These are phyloP conservation scores for Andrographis paniculata DNA, from an alignment of 305 asterid genomes.

Conservation along the genomic window DNA sequence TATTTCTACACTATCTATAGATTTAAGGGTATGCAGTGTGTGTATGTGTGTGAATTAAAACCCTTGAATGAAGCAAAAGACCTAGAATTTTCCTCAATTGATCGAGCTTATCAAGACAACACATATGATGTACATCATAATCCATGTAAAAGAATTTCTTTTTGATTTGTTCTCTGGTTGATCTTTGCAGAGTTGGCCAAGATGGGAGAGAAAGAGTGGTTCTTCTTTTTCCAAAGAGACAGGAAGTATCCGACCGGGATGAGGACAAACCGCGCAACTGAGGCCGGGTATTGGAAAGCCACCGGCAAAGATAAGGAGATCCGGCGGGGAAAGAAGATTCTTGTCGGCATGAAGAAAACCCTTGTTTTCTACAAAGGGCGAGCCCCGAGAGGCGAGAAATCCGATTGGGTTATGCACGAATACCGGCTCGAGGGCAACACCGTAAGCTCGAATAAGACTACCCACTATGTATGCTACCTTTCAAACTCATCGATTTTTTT, in stretches of 20 bases:
- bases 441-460: slow-evolving; percentile 18
- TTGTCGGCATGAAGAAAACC: slow-evolving; percentile 85
- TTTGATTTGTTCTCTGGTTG: background rate
- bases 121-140: too few relatives aligned
- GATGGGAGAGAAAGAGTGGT: slow-evolving; percentile 84
- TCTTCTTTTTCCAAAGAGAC: slow-evolving; percentile 65
- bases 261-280: slow-evolving; percentile 82
- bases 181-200: slow-evolving; percentile 49
- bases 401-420: slow-evolving; percentile 90
- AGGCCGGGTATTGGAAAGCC: slow-evolving; percentile 81
- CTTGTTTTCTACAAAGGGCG: slow-evolving; percentile 87
- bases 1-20: too few relatives aligned
- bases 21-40: too few relatives aligned
- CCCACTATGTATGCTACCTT: slow-evolving; percentile 37
- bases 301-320: slow-evolving; percentile 88
- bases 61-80: too few relatives aligned
- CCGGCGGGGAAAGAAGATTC: slow-evolving; percentile 29
- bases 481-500: background rate
- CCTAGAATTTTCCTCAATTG: too few relatives aligned
- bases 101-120: too few relatives aligned
- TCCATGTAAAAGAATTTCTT: too few relatives aligned
- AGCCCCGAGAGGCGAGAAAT: slow-evolving; percentile 76
- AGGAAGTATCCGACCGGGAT: slow-evolving; percentile 80
- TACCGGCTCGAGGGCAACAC: slow-evolving; percentile 60
- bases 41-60: too few relatives aligned